These are phyloP conservation scores for Cercospora zeina DNA, from an alignment of 2,329 filamentous ascomycete species.

Conservation along the genomic window DNA sequence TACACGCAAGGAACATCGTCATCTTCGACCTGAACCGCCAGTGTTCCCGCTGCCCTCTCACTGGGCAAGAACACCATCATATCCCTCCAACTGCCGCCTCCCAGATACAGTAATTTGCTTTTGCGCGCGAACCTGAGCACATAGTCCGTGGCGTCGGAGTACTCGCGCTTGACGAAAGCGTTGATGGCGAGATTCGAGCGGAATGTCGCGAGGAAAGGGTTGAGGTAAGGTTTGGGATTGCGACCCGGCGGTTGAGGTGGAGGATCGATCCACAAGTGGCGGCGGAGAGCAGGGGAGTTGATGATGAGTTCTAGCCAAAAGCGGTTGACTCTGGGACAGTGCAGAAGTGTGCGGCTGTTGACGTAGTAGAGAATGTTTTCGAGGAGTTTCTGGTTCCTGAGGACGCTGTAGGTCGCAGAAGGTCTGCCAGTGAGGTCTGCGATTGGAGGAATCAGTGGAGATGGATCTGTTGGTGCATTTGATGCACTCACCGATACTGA, in stretches of 20 bases:
- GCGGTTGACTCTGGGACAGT: background rate
- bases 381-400: background rate
- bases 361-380: background rate
- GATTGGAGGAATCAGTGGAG: background rate
- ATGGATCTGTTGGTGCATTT: background rate
- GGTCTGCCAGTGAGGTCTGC: background rate
- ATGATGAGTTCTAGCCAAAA: background rate
- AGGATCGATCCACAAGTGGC: background rate
- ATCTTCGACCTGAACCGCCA: background rate
- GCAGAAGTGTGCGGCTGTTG: background rate
- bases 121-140: background rate
- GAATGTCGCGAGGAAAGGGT: background rate
- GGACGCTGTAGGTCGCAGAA: background rate
- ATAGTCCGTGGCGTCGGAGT: background rate
- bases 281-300: background rate
- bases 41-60: background rate
- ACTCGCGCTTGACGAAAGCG: background rate
- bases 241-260: background rate
- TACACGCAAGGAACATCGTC: constrained; percentile 1
- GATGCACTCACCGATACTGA: background rate
- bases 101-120: background rate
- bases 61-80: constrained; percentile 7
- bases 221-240: background rate
- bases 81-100: background rate
- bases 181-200: background rate